phyloP scores from a whole-genome alignment of 306 rosid genomes.

The Trifolium dubium region DNA sequence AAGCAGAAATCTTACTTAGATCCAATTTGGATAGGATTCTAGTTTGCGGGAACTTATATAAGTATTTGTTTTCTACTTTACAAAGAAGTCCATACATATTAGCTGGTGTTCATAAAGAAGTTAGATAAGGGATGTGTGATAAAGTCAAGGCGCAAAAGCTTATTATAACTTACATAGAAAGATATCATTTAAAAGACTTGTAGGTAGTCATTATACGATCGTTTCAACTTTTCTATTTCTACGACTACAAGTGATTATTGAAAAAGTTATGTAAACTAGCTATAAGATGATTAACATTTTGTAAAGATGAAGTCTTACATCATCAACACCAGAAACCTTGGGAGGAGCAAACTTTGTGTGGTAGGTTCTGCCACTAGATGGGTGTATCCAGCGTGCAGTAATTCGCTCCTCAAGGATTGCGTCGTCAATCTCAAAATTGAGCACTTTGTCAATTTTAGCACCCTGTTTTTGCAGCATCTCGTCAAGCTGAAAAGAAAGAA shows the following conservation, averaged over 20 bases:
- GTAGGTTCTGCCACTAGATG: conserved; percentile 89
- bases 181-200: background rate
- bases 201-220: background rate
- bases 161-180: too few relatives aligned
- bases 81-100: background rate
- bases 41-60: background rate
- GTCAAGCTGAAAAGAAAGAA: conserved; percentile 63
- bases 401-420: conserved; percentile 89
- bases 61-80: background rate
- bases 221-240: background rate
- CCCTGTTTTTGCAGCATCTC: conserved; percentile 78
- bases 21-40: background rate
- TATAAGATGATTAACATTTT: conserved; percentile 20
- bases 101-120: background rate
- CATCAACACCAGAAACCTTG: conserved; percentile 79
- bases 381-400: conserved; percentile 97
- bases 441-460: conserved; percentile 83
- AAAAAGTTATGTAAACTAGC: background rate
- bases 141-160: background rate
- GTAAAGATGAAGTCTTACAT: conserved; percentile 58
- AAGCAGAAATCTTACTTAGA: conserved; percentile 9
- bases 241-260: background rate
- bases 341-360: conserved; percentile 95
- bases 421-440: conserved; percentile 87
- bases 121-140: background rate